phyloP scores from a whole-genome alignment of 192 early-diverging fungal species.

The Tieghemiomyces parasiticus region DNA sequence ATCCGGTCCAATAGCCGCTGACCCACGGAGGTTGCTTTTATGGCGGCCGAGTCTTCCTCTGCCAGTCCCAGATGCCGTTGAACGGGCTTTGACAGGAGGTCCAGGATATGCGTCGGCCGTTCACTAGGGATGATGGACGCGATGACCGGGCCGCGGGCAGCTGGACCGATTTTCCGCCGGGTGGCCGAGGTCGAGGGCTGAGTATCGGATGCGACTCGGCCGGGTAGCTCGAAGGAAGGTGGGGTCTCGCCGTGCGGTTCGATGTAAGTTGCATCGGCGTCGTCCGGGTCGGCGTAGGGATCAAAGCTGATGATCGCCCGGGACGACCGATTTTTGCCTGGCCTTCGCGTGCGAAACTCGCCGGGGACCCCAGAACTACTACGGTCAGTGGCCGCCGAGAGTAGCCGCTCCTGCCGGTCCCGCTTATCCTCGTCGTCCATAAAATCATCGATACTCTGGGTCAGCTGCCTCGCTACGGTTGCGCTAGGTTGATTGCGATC shows the following conservation, averaged over 20 bases:
- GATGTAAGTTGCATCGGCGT: not conserved
- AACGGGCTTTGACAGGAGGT: no score
- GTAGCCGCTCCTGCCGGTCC: constrained; percentile 15
- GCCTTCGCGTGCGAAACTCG: not conserved
- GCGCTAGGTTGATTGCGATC: constrained; percentile 64
- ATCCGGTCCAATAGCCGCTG: no score
- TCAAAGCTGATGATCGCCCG: not conserved
- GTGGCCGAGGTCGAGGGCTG: not conserved
- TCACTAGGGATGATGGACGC: no score
- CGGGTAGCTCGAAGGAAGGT: not conserved
- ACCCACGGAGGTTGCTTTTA: no score
- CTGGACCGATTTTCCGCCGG: not conserved
- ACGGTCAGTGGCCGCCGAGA: not conserved
- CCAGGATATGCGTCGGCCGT: no score
- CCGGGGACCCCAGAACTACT: no score
- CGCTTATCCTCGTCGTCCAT: constrained; percentile 96
- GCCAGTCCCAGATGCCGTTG: no score
- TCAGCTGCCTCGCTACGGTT: constrained; percentile 34
- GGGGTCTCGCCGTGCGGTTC: not conserved
- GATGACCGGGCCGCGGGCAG: no score
- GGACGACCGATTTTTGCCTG: not conserved
- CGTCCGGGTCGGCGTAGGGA: not conserved
- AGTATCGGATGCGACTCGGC: not conserved
- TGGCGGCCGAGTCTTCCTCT: no score
- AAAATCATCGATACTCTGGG: constrained; percentile 57